Evolutionary conservation across 495 filamentous ascomycete species (phyloP), one percentile per base, ranked within the genome.

Genomic region (Penicillium coffeae): DNA sequence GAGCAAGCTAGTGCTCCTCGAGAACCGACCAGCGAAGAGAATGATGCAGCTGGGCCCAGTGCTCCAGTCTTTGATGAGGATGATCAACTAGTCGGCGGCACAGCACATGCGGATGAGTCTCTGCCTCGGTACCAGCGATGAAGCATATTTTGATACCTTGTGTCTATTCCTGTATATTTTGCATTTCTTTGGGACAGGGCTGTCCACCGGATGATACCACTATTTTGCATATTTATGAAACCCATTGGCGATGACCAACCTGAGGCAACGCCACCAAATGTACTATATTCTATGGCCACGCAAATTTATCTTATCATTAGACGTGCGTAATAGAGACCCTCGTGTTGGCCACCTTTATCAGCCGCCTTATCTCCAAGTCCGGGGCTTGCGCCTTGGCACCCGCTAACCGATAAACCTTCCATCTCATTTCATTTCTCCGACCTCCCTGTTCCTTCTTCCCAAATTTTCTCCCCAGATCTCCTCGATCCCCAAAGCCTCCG

Each of bases 1-100:
- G 76, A 77, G 50, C 83, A 89, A 56, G 81, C 82, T 0, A 91
- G 86, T 59, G 80, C 86, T 2, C 90, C 55, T 4, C 54, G 51
- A 40, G 55, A 47, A 44, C 55, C 51, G 1, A 51, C 90, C 18
- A 54, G 58, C 8, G 65, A 64, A 15, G 47, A 53, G 13, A 71
- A 71, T 18, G 74, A 81, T 30, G 49, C 54, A 27, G 60, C 53
- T 35, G 66, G 54, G 42, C 83, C 87, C 2, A 85, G 78, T 15
- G 88, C 88, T 7, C 88, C 89, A 1, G 68, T 80, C 15, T 68
- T 90, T 22, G 82, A 83, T 8, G 82, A 84, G 15, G 77, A 83
- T 15, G 74, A 79, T 47, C 52, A 72, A 55, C 46, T 71, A 20
- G 63, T 71, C 5, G 68, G 68, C 32, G 62, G 63, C 8, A 64